phyloP scores from a whole-genome alignment of 2,329 filamentous ascomycete genomes.

The Graphiopsis chlorocephala region DNA sequence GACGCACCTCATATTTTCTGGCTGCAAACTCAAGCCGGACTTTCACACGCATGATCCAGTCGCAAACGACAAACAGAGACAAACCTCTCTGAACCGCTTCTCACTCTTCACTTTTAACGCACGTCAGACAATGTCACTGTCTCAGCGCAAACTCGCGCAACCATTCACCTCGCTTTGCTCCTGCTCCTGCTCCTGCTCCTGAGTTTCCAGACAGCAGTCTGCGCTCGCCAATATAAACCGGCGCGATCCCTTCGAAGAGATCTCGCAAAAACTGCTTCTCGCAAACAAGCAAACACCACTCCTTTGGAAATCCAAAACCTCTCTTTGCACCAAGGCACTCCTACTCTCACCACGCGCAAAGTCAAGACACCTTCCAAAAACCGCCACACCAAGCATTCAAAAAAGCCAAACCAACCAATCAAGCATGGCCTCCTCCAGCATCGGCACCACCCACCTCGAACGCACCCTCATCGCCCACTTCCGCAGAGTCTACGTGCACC shows the following conservation, averaged over 20 bases:
- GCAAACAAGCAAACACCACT: not conserved
- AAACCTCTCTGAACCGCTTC: not conserved
- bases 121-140: not conserved
- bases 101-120: not conserved
- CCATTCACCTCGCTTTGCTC: not conserved
- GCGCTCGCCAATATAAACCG: not conserved
- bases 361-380: not conserved
- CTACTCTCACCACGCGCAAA: not conserved
- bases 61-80: not conserved
- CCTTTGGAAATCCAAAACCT: not conserved
- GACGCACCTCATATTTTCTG: not conserved
- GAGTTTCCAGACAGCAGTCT: not conserved
- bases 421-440: constrained; percentile 5
- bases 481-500: constrained; percentile 1
- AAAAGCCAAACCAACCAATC: not conserved
- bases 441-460: constrained; percentile 1
- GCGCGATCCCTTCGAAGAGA: not conserved
- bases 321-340: not conserved
- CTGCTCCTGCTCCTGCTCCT: not conserved
- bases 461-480: not conserved
- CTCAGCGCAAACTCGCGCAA: not conserved
- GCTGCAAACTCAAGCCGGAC: not conserved
- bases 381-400: not conserved
- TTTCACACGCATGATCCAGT: not conserved
- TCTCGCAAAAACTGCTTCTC: not conserved